Conservation (phyloP, 1,284 basidiomycete species). For the Ustilago vetiveriae region DNA sequence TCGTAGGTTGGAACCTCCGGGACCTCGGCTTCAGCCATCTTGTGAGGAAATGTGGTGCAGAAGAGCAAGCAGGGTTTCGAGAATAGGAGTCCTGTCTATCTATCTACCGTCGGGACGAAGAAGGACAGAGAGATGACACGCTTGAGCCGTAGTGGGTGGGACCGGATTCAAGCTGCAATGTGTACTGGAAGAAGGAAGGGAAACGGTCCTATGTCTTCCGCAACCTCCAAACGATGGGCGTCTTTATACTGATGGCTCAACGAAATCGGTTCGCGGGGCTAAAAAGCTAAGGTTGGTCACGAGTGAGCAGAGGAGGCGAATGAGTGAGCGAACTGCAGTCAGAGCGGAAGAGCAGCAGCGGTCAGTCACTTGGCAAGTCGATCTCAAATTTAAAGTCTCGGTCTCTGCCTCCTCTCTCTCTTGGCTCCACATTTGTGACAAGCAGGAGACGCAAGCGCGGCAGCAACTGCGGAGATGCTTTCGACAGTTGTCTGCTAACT, state of each 20-base stretch:
- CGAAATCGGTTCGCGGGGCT: not conserved
- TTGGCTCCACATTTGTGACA: slow-evolving; percentile 5
- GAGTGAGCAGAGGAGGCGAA: not conserved
- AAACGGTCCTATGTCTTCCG: too few species aligned
- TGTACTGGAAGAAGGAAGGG: not conserved
- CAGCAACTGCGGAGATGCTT: too few species aligned
- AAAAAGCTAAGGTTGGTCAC: slow-evolving; percentile 2
- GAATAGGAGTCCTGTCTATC: not conserved
- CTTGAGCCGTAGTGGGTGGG: slow-evolving; percentile 4
- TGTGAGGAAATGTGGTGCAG: not conserved
- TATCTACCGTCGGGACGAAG: not conserved
- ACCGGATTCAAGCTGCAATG: slow-evolving; percentile 8
- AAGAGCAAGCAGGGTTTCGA: not conserved
- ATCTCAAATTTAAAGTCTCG: too few species aligned
- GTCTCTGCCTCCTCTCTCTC: too few species aligned
- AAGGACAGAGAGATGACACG: slow-evolving; percentile 1
- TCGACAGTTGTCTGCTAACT: too few species aligned
- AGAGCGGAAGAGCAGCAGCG: too few species aligned
- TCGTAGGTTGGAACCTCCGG: slow-evolving; percentile 49
- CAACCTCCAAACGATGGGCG: not conserved
- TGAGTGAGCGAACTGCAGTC: too few species aligned
- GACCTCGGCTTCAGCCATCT: slow-evolving; percentile 44
- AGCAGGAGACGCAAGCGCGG: not conserved
- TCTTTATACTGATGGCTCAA: slow-evolving; percentile 12
- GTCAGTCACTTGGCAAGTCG: too few species aligned